Evolutionary conservation across 192 early-diverging fungal species (phyloP).

Genomic region (Thoreauomyces humboldtii): DNA sequence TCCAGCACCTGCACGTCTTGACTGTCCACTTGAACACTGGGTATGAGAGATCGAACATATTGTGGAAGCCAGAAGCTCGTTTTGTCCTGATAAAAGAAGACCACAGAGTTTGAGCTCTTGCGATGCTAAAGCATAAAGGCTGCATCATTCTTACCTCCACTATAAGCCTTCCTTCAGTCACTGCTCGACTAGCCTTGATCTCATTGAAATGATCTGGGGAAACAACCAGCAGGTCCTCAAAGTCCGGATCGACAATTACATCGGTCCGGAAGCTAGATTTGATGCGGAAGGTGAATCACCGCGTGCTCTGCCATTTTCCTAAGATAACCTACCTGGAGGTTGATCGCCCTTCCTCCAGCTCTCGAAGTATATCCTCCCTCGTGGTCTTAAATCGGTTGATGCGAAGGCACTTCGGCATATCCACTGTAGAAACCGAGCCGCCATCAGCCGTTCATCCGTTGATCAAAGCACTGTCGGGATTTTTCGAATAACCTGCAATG

Average conservation of each 20-base stretch:
- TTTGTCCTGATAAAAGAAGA: slow-evolving; percentile 36
- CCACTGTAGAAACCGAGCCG: slow-evolving; percentile 23
- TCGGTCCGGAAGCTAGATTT: slow-evolving; percentile 11
- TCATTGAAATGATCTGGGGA: slow-evolving; percentile 34
- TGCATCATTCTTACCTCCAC: slow-evolving; percentile 36
- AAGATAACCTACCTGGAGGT: not conserved
- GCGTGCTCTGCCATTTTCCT: too few relatives aligned
- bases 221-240: slow-evolving; percentile 49
- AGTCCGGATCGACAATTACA: slow-evolving; percentile 44
- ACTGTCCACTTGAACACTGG: not conserved
- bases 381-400: slow-evolving; percentile 70
- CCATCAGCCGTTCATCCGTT: too few relatives aligned
- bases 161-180: slow-evolving; percentile 43
- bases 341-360: slow-evolving; percentile 36
- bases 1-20: slow-evolving; percentile 37
- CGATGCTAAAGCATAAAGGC: not conserved
- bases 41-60: slow-evolving; percentile 30
- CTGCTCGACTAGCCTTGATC: slow-evolving; percentile 37
- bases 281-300: too few relatives aligned
- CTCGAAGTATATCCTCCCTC: slow-evolving; percentile 59
- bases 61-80: slow-evolving; percentile 45
- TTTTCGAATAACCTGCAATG: slow-evolving; percentile 47
- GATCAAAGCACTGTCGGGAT: too few relatives aligned
- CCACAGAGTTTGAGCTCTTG: not conserved
- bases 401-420: slow-evolving; percentile 78